A percentile compares a stretch with the other conserved stretches of the same genome.
phyloP scores from a whole-genome alignment of 768 basidiomycete species.

The Phylloporus sp. region DNA sequence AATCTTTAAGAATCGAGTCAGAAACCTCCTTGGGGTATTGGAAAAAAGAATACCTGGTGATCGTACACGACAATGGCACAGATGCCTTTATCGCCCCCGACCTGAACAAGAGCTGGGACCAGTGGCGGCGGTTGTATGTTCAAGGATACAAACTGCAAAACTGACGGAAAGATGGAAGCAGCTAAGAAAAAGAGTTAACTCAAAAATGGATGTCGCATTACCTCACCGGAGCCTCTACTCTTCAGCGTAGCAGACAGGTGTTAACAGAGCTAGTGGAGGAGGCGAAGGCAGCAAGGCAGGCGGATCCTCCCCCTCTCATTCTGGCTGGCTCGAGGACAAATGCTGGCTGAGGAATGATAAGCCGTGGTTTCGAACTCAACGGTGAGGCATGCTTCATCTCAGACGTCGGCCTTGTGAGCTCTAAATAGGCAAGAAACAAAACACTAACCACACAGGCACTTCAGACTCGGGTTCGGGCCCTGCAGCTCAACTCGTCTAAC shows the following conservation, averaged over 20 bases:
- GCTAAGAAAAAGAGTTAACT: neutral
- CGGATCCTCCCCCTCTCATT: slow-evolving; percentile 12
- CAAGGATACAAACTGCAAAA: neutral
- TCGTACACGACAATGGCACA: neutral
- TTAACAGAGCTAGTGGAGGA: neutral
- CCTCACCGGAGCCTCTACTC: neutral
- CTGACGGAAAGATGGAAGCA: neutral
- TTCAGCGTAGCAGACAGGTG: neutral
- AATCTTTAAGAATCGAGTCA: too few species aligned
- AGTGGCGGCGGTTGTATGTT: slow-evolving; percentile 17
- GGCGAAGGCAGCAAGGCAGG: slow-evolving; percentile 13
- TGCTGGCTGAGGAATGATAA: slow-evolving; percentile 14
- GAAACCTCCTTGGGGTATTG: too few species aligned
- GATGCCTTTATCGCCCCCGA: neutral
- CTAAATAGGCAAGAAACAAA: neutral
- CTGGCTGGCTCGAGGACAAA: slow-evolving; percentile 15
- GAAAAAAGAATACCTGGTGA: neutral
- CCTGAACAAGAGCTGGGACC: neutral
- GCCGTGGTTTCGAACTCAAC: slow-evolving; percentile 14
- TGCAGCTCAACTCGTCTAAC: slow-evolving; percentile 14
- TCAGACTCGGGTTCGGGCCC: slow-evolving; percentile 31
- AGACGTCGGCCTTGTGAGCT: slow-evolving; percentile 4
- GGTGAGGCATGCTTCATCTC: slow-evolving; percentile 17
- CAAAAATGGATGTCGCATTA: neutral
- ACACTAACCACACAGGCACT: slow-evolving; percentile 27